Percentiles rank a stretch among this genome's conserved stretches.
phyloP scores from a whole-genome alignment of 176 grass and related monocot species.

The Oryza meridionalis region DNA sequence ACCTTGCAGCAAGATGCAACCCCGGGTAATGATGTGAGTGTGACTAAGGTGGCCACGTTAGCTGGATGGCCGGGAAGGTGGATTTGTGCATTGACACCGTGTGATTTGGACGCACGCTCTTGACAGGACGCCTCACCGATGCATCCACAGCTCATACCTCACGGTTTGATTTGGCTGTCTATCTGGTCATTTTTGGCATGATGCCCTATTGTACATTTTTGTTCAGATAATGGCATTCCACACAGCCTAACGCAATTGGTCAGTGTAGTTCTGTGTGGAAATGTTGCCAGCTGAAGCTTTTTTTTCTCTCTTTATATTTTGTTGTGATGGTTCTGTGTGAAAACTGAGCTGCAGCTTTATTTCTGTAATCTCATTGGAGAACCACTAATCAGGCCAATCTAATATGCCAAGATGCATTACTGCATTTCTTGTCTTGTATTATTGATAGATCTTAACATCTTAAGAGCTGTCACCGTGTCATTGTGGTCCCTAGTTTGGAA shows the following conservation, averaged over 20 bases:
- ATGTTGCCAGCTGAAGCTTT: not conserved
- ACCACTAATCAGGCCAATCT: not conserved
- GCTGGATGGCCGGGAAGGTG: not conserved
- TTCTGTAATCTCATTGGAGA: not conserved
- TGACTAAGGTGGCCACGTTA: constrained; percentile 7
- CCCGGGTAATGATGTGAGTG: not conserved
- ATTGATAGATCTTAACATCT: constrained; percentile 25
- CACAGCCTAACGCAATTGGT: not conserved
- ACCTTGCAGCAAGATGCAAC: constrained; percentile 3
- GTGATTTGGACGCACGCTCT: constrained; percentile 41
- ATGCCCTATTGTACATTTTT: not conserved
- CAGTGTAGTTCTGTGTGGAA: not conserved
- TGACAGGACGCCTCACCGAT: constrained; percentile 39
- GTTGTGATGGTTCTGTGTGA: not conserved
- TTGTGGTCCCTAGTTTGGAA: constrained; percentile 37
- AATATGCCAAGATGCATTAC: not conserved
- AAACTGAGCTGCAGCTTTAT: no score
- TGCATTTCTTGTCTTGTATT: not conserved
- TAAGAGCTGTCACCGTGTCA: not conserved
- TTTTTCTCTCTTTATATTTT: not conserved
- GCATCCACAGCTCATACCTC: constrained; percentile 39
- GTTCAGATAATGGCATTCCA: no score
- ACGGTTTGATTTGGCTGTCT: constrained; percentile 34
- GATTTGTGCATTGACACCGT: constrained; percentile 40
- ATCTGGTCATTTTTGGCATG: constrained; percentile 9